phyloP scores from a whole-genome alignment of 345 rosid species.

The Eucalyptus grandis region DNA sequence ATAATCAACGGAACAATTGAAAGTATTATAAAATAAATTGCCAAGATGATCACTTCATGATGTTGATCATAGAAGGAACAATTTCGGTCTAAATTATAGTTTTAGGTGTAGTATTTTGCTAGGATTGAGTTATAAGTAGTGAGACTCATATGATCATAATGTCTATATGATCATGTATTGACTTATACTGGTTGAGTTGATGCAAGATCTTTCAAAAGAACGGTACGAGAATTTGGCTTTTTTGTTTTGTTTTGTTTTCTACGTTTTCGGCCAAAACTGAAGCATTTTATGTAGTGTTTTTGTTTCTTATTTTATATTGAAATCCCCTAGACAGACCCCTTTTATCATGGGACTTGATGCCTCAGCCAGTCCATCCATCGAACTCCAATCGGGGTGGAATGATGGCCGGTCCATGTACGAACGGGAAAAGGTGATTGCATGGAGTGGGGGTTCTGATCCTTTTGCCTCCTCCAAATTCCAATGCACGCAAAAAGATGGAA shows the following conservation, averaged over 20 bases:
- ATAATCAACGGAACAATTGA: neutral
- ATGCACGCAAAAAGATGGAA: neutral
- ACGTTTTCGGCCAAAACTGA: neutral
- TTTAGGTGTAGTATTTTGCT: neutral
- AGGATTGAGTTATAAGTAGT: neutral
- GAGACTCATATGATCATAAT: neutral
- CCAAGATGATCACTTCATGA: neutral
- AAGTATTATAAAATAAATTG: neutral
- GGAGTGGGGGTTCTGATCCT: neutral
- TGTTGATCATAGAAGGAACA: neutral
- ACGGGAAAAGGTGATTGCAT: neutral
- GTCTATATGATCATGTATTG: neutral
- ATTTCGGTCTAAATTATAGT: neutral
- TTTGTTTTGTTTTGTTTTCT: neutral
- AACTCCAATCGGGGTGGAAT: neutral
- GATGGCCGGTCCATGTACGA: neutral
- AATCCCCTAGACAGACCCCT: neutral
- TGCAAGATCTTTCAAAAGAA: neutral
- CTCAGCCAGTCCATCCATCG: neutral
- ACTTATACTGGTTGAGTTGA: neutral
- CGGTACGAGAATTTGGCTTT: neutral
- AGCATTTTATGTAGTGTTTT: neutral
- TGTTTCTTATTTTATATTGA: neutral
- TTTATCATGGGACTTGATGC: neutral
- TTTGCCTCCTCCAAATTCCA: neutral